Percentiles rank a stretch among this genome's conserved stretches.
Evolutionary conservation across 345 rosid genomes (phyloP).

Genomic region (Iberis pinnata): DNA sequence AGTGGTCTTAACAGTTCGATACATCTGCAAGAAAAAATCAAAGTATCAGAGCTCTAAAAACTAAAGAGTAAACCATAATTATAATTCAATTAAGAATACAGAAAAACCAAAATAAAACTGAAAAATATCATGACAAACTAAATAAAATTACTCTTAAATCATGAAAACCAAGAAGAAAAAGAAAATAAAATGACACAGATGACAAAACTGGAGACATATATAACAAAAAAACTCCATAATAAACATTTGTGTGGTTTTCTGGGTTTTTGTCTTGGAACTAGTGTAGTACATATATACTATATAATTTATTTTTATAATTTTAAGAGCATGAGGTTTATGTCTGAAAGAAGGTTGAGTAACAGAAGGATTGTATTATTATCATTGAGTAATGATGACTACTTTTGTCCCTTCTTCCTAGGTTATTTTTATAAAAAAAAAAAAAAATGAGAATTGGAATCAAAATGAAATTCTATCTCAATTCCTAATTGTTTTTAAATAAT

Average conservation of each 20-base stretch:
- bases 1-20: conserved; percentile 86
- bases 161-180: no score
- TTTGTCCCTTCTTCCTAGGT: conserved; percentile 30
- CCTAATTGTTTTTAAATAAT: conserved; percentile 27
- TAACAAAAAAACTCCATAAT: conserved; percentile 24
- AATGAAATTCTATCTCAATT: conserved; percentile 21
- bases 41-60: conserved; percentile 7
- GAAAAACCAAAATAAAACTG: conserved; percentile 1
- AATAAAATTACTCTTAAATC: no score
- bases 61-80: neutral
- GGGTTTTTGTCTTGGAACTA: conserved; percentile 34
- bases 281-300: conserved; percentile 24
- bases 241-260: conserved; percentile 29
- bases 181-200: conserved; percentile 14
- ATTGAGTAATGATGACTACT: conserved; percentile 80
- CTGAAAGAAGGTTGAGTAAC: conserved; percentile 44
- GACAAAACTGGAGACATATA: conserved; percentile 28
- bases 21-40: conserved; percentile 48
- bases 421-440: neutral
- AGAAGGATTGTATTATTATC: conserved; percentile 34
- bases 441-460: no score
- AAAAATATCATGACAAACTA: conserved; percentile 15
- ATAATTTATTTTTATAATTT: conserved; percentile 18
- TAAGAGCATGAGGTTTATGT: conserved; percentile 63
- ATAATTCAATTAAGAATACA: neutral